Base-by-base conservation (phyloP, 306 rosid genomes). In the Sindora glabra region DNA sequence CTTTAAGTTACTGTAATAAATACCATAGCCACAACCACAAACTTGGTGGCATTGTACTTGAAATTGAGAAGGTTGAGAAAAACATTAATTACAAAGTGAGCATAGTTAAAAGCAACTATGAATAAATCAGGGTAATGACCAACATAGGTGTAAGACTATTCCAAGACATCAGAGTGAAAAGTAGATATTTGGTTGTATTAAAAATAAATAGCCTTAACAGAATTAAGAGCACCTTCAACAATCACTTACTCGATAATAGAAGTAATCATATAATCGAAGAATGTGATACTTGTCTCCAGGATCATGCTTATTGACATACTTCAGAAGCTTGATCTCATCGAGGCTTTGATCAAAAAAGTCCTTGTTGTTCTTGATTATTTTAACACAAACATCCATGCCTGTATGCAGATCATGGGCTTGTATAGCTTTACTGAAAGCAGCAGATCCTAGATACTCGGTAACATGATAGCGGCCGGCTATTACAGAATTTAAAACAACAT, bases 301-400 rank as follows among this genome's bases (percentile, higher is more conserved):
- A 72, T 94, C 99, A 59, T 94, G 95, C 83, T 84, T 94, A 65
- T 94, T 94, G 76, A 94, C 89, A 53, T 86, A 89, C 86, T 94
- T 94, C 71, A 94, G 97, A 64, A 94, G 99, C 88, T 94, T 94
- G 76, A 94, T 86, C 83, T 94, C 99, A 60, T 94, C 99, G 71
- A 94, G 96, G 64, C 97, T 94, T 76, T 94, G 99, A 67, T 94
- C 97, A 82, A 94, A 94, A 73, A 94, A 94, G 77, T 94, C 99
- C 66, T 94, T 94, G 90, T 94, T 94, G 94, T 94, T 94, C 83
- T 94, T 94, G 65, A 94, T 94, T 66, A 94, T 89, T 80, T 94
- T 94, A 61, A 94, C 84, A 74, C 99, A 94, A 29, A 94, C 97
- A 82, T 94, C 99, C 89, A 94, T 83, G 68, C 95, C 95, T 8